Evolutionary conservation across 2,329 filamentous ascomycete genomes (phyloP).

Genomic region (Aspergillus awamori): DNA sequence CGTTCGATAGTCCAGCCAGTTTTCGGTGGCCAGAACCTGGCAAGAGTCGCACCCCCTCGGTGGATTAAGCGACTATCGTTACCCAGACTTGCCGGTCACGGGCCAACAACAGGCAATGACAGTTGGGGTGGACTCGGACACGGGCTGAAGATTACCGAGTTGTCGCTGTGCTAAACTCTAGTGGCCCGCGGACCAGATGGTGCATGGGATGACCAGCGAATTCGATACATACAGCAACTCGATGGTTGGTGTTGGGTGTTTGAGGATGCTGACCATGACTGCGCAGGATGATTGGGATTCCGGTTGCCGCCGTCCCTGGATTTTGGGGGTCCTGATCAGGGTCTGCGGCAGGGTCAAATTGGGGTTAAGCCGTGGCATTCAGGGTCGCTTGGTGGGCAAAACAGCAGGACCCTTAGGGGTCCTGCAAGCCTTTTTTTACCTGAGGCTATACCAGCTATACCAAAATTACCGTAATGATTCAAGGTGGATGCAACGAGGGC

Average conservation of each 20-base stretch:
- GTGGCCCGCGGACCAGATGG: neutral
- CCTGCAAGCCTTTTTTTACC: neutral
- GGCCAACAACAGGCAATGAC: conserved; percentile 11
- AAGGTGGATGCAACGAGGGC: neutral
- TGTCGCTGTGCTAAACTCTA: conserved; percentile 3
- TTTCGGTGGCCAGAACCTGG: neutral
- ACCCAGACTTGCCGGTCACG: conserved; percentile 8
- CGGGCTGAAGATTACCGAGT: conserved; percentile 11
- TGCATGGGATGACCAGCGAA: neutral
- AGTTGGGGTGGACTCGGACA: conserved; percentile 13
- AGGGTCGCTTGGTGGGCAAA: neutral
- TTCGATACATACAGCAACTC: neutral
- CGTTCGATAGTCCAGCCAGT: neutral
- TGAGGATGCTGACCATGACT: neutral
- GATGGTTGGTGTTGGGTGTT: neutral
- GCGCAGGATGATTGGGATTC: neutral
- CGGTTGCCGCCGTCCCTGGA: conserved; percentile 1
- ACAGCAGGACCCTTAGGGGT: conserved; percentile 6
- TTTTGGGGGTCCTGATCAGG: conserved; percentile 5
- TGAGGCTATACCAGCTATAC: neutral
- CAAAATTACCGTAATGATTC: conserved; percentile 2
- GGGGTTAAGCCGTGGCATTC: conserved; percentile 4
- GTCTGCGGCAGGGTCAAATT: conserved; percentile 1
- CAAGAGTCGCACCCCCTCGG: neutral
- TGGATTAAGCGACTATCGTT: conserved; percentile 5